A percentile compares a stretch with the other conserved stretches of the same genome.
Conservation (phyloP, 345 rosid species). For the Dovyalis caffra region DNA sequence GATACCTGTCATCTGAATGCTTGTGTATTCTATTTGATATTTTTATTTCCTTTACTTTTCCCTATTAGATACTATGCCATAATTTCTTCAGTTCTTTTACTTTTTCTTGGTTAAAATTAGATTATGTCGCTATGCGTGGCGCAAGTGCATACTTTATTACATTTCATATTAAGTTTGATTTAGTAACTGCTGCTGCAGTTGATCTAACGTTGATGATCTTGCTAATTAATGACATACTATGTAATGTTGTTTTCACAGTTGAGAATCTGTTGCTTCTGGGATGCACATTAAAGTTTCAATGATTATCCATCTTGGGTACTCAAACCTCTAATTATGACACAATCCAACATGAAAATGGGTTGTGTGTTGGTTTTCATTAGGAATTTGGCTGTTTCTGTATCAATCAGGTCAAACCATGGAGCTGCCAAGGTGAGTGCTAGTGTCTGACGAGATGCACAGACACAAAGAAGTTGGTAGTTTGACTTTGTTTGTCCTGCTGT, state of each 20-base stretch:
- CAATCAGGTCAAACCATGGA: slow-evolving; percentile 11
- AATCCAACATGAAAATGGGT: neutral
- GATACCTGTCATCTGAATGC: neutral
- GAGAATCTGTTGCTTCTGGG: neutral
- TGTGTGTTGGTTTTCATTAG: neutral
- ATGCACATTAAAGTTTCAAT: neutral
- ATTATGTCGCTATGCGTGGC: neutral
- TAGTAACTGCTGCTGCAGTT: neutral
- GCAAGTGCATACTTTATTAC: neutral
- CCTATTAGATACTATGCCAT: neutral
- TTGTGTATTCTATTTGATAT: neutral
- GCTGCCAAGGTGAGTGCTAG: slow-evolving; percentile 8
- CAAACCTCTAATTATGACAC: neutral
- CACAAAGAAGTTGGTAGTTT: slow-evolving; percentile 5
- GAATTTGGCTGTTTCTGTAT: slow-evolving; percentile 1
- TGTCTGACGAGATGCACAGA: neutral
- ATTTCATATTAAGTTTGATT: neutral
- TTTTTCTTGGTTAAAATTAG: neutral
- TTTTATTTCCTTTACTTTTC: neutral
- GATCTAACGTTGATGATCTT: neutral
- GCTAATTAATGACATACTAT: neutral
- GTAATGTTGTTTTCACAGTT: neutral
- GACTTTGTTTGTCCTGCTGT: neutral
- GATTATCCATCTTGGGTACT: neutral
- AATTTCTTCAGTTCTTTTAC: neutral